Evolutionary conservation across 176 grass and related monocot species (phyloP).

Genomic region (Triticum aestivum): IWGSC_CS_RefSeq_v2.1 NC_057808.1:416396889-416397388

Average conservation of each 20-base stretch:
- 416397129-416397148: conserved; percentile 28
- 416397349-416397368: not conserved
- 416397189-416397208: conserved; percentile 52
- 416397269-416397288: not conserved
- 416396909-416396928: no score
- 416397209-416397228: conserved; percentile 67
- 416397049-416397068: not conserved
- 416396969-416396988: no score
- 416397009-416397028: no score
- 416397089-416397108: not conserved
- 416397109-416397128: conserved; percentile 38
- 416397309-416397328: conserved; percentile 35
- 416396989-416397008: no score
- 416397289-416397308: not conserved
- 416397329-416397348: conserved; percentile 7
- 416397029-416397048: not conserved
- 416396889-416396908: no score
- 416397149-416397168: conserved; percentile 10
- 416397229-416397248: not conserved
- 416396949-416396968: no score
- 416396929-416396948: no score
- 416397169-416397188: conserved; percentile 42
- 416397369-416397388: no score
- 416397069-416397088: not conserved
- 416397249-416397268: not conserved